Percentiles rank a stretch among this genome's conserved stretches.
These are phyloP conservation scores for Xylaria digitata DNA, from an alignment of 2,329 filamentous ascomycete species.

Conservation along the genomic window DNA sequence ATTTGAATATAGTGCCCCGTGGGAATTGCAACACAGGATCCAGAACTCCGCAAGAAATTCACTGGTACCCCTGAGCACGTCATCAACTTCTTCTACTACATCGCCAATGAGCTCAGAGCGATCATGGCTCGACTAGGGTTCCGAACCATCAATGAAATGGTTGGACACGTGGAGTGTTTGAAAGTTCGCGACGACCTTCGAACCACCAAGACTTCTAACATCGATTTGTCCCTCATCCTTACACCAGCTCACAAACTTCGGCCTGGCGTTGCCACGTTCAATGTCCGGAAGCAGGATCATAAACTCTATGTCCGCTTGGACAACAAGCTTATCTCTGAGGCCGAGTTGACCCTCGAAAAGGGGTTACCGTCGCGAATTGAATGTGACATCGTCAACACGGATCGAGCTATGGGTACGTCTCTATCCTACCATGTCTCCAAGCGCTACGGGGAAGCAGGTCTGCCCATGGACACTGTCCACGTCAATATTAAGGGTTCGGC, in stretches of 20 bases:
- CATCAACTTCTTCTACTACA: conserved; percentile 99
- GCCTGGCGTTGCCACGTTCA: conserved; percentile 94
- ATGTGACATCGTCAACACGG: conserved; percentile 96
- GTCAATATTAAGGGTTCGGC: conserved; percentile 97
- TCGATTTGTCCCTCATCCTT: conserved; percentile 90
- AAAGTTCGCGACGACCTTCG: conserved; percentile 89
- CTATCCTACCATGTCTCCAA: conserved; percentile 96
- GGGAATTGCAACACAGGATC: conserved; percentile 94
- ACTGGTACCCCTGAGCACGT: conserved; percentile 92
- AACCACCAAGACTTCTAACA: conserved; percentile 89
- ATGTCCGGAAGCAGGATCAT: conserved; percentile 97
- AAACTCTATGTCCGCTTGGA: conserved; percentile 91
- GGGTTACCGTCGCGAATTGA: conserved; percentile 92
- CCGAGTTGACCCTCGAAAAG: conserved; percentile 93
- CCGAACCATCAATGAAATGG: conserved; percentile 97
- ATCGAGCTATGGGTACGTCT: conserved; percentile 91
- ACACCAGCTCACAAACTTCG: conserved; percentile 96
- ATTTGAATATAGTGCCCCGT: conserved; percentile 73
- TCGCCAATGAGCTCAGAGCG: conserved; percentile 93
- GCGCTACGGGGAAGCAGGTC: conserved; percentile 86
- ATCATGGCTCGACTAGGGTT: conserved; percentile 98
- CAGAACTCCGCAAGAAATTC: conserved; percentile 94
- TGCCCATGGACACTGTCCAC: conserved; percentile 93
- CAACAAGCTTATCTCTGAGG: conserved; percentile 97
- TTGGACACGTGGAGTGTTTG: conserved; percentile 88